phyloP scores from a whole-genome alignment of 164 flowering plant genomes.

The Vitis vinifera region DNA sequence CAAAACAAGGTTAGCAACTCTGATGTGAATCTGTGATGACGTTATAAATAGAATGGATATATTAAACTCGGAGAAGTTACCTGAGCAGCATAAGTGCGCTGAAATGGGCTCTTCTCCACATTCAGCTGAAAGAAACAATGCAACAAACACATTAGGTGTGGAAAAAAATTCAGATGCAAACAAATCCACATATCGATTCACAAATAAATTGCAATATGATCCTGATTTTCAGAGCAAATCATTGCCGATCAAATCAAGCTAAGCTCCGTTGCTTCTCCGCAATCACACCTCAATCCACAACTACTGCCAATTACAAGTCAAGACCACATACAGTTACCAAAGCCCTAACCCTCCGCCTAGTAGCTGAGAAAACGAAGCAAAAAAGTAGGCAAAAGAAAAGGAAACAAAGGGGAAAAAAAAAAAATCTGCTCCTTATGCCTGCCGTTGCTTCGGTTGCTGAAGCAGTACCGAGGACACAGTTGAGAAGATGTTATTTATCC shows the following conservation, averaged over 20 bases:
- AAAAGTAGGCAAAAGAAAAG: too few species aligned
- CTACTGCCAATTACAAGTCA: neutral
- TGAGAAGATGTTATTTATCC: too few species aligned
- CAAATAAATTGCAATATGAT: neutral
- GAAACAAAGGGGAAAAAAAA: neutral
- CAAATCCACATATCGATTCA: neutral
- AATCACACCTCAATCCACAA: neutral
- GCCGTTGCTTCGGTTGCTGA: neutral
- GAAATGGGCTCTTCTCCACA: constrained; percentile 93
- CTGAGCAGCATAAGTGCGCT: constrained; percentile 97
- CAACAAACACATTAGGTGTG: constrained; percentile 8
- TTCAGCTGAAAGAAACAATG: constrained; percentile 65
- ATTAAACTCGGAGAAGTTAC: constrained; percentile 25
- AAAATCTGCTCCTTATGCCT: neutral
- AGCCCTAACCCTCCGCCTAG: neutral
- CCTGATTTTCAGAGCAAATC: neutral
- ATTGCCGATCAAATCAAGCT: neutral
- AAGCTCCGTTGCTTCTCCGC: neutral
- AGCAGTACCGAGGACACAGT: too few species aligned
- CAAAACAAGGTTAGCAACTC: too few species aligned
- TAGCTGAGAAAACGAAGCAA: too few species aligned
- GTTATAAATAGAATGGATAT: too few species aligned
- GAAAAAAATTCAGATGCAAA: constrained; percentile 3
- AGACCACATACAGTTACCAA: neutral
- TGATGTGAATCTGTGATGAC: too few species aligned